Evolutionary conservation across 768 basidiomycete genomes (phyloP).

Genomic region (Lactifluus subvellereus): DNA sequence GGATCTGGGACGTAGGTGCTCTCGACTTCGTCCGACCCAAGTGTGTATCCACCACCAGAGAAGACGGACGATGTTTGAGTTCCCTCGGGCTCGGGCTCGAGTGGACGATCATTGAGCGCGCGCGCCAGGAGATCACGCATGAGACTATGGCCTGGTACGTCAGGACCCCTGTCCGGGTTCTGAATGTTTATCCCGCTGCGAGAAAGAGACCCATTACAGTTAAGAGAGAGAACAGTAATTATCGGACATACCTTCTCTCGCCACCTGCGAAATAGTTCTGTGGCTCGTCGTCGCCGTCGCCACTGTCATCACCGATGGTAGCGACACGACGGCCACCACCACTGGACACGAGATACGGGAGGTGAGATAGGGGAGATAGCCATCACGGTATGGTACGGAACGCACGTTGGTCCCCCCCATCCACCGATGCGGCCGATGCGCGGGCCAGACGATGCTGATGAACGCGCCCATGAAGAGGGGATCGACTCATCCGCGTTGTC

Average conservation of each 20-base stretch:
- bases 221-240: background rate
- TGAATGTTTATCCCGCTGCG: constrained; percentile 81
- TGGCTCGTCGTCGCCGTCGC: constrained; percentile 39
- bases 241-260: constrained; percentile 63
- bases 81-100: constrained; percentile 12
- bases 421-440: constrained; percentile 29
- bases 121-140: constrained; percentile 71
- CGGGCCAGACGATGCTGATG: constrained; percentile 5
- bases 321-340: constrained; percentile 27
- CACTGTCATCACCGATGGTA: constrained; percentile 45
- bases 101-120: constrained; percentile 58
- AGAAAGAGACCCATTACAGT: background rate
- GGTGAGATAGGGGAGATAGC: background rate
- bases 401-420: constrained; percentile 18
- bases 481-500: background rate
- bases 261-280: constrained; percentile 88
- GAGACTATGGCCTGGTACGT: constrained; percentile 49
- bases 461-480: constrained; percentile 12
- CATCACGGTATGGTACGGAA: background rate
- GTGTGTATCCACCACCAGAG: constrained; percentile 68
- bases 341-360: background rate
- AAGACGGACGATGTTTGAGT: constrained; percentile 40
- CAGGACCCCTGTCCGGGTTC: constrained; percentile 59
- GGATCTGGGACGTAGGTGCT: constrained; percentile 76
- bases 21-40: constrained; percentile 88